Base-by-base conservation (phyloP, 2,329 filamentous ascomycete species). In the Fusarium pininemorale region DNA sequence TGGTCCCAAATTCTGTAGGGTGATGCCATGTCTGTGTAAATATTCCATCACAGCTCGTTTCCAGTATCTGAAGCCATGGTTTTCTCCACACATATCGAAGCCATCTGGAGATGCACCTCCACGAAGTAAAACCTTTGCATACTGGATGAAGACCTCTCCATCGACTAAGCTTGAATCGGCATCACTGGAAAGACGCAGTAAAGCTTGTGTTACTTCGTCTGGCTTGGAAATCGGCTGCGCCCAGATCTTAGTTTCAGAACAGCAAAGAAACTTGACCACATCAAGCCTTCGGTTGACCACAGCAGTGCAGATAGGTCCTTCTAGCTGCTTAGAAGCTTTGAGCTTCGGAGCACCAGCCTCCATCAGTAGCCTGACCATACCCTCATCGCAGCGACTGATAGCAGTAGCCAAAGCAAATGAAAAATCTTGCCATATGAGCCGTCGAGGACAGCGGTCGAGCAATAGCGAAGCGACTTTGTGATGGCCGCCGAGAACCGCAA, bases 281-380 rank as follows among this genome's bases (percentile, higher is more conserved):
- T 70, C 67, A 63, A 44, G 26, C 18, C 66, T 53, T 9, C 24
- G 44, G 18, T 38, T 45, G 39, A 20, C 6, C 6, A 70, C 60
- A 9, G 66, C 66, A 8, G 39, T 70, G 7, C 65, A 51, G 5
- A 70, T 39, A 32, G 66, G 39, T 2, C 66, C 67, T 14, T 48
- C 26, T 2, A 53, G 15, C 18, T 53, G 55, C 1, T 22, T 35
- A 2, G 45, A 56, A 3, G 45, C 28, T 48, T 8, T 47, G 10
- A 70, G 15, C n/a, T 24, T 70, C 0, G 37, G 20, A 1, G 44
- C 58, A 22, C 65, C 67, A 37, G 51, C 39, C 4, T 28, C 15
- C 15, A 70, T 14, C 2, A 70, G n/a, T 13, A 57, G 2, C 13
- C n/a, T 47, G 7, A 39, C 18, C 39, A 70, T 47, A 7, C n/a